Conservation (phyloP, 73 alveolate species). For the Paramecium tetraurelia region DNA sequence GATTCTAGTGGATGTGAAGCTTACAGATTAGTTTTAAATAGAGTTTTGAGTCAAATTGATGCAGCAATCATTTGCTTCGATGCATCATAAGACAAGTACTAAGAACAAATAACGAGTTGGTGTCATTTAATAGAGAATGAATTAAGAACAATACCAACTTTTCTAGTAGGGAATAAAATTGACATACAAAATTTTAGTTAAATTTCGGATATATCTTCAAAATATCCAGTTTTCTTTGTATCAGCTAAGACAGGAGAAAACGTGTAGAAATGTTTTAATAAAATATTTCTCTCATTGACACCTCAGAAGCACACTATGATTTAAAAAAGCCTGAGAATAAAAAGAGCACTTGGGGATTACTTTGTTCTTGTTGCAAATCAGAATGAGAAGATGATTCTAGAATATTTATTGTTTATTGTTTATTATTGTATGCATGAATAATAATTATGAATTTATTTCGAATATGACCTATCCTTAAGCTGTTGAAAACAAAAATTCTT, state of each 20-base stretch:
- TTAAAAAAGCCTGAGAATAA: not conserved
- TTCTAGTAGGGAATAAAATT: not conserved
- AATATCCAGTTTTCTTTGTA: not conserved
- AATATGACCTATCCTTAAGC: not conserved
- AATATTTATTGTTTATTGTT: not conserved
- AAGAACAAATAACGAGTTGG: not conserved
- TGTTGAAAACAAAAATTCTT: not conserved
- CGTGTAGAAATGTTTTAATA: not conserved
- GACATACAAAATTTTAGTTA: not conserved
- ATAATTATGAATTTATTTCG: not conserved
- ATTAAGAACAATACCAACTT: not conserved
- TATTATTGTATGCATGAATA: not conserved
- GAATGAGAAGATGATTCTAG: not conserved
- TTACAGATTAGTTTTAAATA: not conserved
- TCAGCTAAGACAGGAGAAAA: not conserved
- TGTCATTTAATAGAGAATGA: not conserved
- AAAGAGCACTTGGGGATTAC: not conserved
- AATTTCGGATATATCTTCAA: not conserved
- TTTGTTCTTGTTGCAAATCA: not conserved
- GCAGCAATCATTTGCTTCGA: conserved; percentile 24
- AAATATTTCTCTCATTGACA: not conserved
- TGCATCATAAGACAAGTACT: not conserved
- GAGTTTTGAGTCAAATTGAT: not conserved
- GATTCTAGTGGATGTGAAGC: not conserved
- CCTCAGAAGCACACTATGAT: not conserved